Evolutionary conservation across 2,329 filamentous ascomycete species (phyloP).

Genomic region (Alternaria postmessia): DNA sequence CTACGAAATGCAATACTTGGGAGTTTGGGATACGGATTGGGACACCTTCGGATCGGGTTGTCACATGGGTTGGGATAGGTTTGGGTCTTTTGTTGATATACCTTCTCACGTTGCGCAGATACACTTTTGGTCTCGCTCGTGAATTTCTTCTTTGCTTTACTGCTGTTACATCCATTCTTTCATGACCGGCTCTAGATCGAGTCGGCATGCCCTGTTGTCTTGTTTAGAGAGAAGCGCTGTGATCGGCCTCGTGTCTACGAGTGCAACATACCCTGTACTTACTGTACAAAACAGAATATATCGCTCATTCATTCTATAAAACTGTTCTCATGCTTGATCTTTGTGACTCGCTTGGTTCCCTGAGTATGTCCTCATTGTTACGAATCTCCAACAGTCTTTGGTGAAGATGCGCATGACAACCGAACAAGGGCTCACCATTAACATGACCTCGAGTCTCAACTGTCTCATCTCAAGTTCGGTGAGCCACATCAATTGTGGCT

Average conservation of each 20-base stretch:
- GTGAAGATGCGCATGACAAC: neutral
- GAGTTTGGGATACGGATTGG: slow-evolving; percentile 30
- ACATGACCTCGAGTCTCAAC: neutral
- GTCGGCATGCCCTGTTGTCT: slow-evolving; percentile 26
- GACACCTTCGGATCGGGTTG: slow-evolving; percentile 14
- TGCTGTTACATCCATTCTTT: slow-evolving; percentile 25
- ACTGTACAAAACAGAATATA: slow-evolving; percentile 24
- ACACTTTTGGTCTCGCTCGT: slow-evolving; percentile 21
- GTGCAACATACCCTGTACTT: slow-evolving; percentile 17
- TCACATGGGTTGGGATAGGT: slow-evolving; percentile 17
- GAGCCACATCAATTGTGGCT: too few species aligned
- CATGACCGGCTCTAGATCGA: slow-evolving; percentile 21
- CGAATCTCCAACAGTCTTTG: neutral
- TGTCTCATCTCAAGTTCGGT: too few species aligned
- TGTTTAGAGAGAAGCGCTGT: slow-evolving; percentile 18
- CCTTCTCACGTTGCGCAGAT: slow-evolving; percentile 11
- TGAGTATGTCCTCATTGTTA: too few species aligned
- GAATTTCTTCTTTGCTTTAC: slow-evolving; percentile 13
- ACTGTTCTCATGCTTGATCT: neutral
- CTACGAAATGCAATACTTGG: slow-evolving; percentile 30
- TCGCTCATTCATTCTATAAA: slow-evolving; percentile 17
- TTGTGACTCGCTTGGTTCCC: neutral
- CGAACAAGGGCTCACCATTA: too few species aligned
- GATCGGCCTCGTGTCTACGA: slow-evolving; percentile 19
- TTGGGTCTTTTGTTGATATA: slow-evolving; percentile 30